Percentiles rank a stretch among this genome's conserved stretches.
Evolutionary conservation across 2,329 filamentous ascomycete species (phyloP).

Genomic region (Sporothrix luriei): DNA sequence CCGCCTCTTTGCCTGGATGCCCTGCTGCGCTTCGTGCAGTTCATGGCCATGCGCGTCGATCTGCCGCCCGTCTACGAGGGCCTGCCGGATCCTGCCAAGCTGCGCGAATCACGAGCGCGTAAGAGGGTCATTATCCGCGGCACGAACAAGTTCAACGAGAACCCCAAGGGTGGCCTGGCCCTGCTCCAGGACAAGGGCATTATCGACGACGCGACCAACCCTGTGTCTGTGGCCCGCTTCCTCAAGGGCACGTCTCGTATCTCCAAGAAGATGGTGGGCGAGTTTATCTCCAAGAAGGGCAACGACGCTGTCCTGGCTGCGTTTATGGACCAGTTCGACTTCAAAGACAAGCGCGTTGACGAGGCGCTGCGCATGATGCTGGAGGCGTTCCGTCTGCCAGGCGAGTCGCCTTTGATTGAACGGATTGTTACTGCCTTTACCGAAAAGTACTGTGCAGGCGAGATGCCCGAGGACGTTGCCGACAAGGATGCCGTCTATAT

Average conservation of each 20-base stretch:
- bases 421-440: constrained; percentile 86
- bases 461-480: constrained; percentile 71
- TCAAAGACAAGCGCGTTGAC: constrained; percentile 81
- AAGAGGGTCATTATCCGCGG: constrained; percentile 91
- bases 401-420: constrained; percentile 90
- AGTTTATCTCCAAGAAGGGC: constrained; percentile 87
- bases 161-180: constrained; percentile 82
- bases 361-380: constrained; percentile 86
- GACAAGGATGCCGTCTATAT: constrained; percentile 88
- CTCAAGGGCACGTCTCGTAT: constrained; percentile 83
- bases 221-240: constrained; percentile 80
- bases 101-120: constrained; percentile 72
- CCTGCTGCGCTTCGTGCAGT: constrained; percentile 86
- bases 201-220: constrained; percentile 73
- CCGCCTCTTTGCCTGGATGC: constrained; percentile 93
- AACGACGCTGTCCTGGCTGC: constrained; percentile 83
- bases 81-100: constrained; percentile 63
- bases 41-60: constrained; percentile 82
- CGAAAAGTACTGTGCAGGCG: constrained; percentile 76
- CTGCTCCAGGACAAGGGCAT: constrained; percentile 85
- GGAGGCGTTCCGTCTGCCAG: constrained; percentile 88
- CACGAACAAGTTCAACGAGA: constrained; percentile 91
- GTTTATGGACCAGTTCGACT: constrained; percentile 87
- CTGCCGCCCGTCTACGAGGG: constrained; percentile 66
- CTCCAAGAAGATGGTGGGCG: constrained; percentile 87